phyloP scores from a whole-genome alignment of 2,329 filamentous ascomycete species.

The Sclerotinia trifoliorum region DNA sequence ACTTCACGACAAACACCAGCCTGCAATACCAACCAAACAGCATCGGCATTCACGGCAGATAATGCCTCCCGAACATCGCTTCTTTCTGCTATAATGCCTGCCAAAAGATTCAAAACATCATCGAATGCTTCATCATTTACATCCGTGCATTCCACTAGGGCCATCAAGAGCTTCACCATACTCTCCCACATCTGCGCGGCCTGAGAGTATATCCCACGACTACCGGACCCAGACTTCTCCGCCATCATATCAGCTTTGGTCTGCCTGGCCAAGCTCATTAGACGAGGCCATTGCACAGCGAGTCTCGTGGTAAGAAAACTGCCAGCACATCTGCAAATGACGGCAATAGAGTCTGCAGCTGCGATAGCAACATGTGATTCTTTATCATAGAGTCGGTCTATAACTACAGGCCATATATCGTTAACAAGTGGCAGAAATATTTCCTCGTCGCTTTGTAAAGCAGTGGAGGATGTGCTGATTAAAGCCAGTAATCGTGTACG shows the following conservation, averaged over 20 bases:
- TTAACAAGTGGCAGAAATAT: slow-evolving; percentile 87
- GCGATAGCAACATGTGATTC: slow-evolving; percentile 69
- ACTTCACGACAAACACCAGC: slow-evolving; percentile 32
- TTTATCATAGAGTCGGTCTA: slow-evolving; percentile 63
- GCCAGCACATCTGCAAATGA: slow-evolving; percentile 70
- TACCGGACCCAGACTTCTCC: slow-evolving; percentile 36
- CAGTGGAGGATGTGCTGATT: slow-evolving; percentile 67
- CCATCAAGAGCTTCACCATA: slow-evolving; percentile 56
- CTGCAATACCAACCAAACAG: slow-evolving; percentile 64
- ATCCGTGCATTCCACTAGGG: slow-evolving; percentile 60
- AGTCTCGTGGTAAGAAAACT: slow-evolving; percentile 79
- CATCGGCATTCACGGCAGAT: slow-evolving; percentile 67
- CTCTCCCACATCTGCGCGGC: slow-evolving; percentile 64
- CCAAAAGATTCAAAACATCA: slow-evolving; percentile 64
- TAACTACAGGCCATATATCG: slow-evolving; percentile 81
- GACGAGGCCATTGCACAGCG: slow-evolving; percentile 66
- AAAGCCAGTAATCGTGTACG: slow-evolving; percentile 76
- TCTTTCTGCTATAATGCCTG: slow-evolving; percentile 48
- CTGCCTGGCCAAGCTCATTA: slow-evolving; percentile 52
- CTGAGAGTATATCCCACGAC: slow-evolving; percentile 60
- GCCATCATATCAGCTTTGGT: slow-evolving; percentile 44
- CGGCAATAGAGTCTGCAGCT: slow-evolving; percentile 65
- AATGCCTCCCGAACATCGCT: slow-evolving; percentile 55
- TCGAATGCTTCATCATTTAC: slow-evolving; percentile 71
- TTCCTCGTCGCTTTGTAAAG: slow-evolving; percentile 74